Evolutionary conservation across 352 stramenopile species (phyloP).

Genomic region (Globisporangium megalacanthum): DNA sequence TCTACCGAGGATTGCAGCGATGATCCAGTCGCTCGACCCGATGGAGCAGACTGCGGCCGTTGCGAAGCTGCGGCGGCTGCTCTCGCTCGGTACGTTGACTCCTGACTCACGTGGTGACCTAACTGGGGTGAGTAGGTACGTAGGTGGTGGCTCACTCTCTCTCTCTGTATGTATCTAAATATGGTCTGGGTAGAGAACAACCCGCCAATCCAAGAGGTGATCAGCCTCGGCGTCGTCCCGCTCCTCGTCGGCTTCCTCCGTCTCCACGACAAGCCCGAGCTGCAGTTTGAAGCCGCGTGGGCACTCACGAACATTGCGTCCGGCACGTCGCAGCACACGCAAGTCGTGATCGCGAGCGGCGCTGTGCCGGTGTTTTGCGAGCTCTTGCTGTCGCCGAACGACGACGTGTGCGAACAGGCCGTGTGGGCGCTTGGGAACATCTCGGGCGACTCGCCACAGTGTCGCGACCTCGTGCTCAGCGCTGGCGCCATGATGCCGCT

Average conservation of each 20-base stretch:
- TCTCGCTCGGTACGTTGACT: slow-evolving; percentile 89
- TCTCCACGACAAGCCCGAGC: slow-evolving; percentile 87
- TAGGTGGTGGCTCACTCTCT: slow-evolving; percentile 1
- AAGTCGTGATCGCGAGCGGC: slow-evolving; percentile 96
- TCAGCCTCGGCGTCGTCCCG: slow-evolving; percentile 96
- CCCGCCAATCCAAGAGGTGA: slow-evolving; percentile 98
- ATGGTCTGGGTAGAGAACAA: slow-evolving; percentile 94
- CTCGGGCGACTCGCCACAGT: slow-evolving; percentile 96
- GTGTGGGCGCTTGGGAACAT: slow-evolving; percentile 99
- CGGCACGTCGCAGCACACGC: slow-evolving; percentile 97
- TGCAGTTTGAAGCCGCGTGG: slow-evolving; percentile 99
- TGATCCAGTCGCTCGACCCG: slow-evolving; percentile 90
- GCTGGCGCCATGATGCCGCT: slow-evolving; percentile 92
- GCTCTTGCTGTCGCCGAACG: slow-evolving; percentile 94
- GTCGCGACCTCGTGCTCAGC: slow-evolving; percentile 94
- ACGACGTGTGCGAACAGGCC: slow-evolving; percentile 95
- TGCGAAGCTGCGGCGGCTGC: slow-evolving; percentile 97
- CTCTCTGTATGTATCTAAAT: slow-evolving; percentile 5
- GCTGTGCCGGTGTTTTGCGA: slow-evolving; percentile 98
- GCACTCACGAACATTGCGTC: slow-evolving; percentile 99
- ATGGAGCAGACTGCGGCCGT: slow-evolving; percentile 92
- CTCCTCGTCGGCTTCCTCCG: slow-evolving; percentile 98
- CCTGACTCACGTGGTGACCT: neutral
- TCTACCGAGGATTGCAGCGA: slow-evolving; percentile 92
- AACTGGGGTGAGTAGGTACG: neutral